A percentile compares a stretch with the other conserved stretches of the same genome.
Evolutionary conservation across 2,329 filamentous ascomycete species (phyloP).

Genomic region (Colletotrichum truncatum): DNA sequence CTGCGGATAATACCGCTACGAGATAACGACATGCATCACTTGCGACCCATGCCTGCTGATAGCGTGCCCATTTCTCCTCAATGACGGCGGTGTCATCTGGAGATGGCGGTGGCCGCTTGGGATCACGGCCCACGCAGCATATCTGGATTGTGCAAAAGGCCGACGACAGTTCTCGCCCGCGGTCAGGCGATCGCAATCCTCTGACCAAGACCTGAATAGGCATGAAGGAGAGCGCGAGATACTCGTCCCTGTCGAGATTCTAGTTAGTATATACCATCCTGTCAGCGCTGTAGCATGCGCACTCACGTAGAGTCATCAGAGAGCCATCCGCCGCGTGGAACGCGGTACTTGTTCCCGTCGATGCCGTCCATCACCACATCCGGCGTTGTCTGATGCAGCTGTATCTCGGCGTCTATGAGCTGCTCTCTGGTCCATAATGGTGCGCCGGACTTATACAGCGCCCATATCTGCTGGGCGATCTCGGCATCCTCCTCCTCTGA

Average conservation of each 20-base stretch:
- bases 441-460: neutral
- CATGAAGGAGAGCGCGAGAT: neutral
- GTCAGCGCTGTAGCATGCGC: too few species aligned
- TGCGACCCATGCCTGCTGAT: neutral
- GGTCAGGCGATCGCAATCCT: neutral
- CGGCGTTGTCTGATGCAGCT: neutral
- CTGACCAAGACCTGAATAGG: neutral
- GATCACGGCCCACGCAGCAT: neutral
- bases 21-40: neutral
- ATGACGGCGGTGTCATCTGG: too few species aligned
- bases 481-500: neutral
- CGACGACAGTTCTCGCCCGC: neutral
- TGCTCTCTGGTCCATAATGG: neutral
- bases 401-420: neutral
- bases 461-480: neutral
- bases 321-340: neutral
- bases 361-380: neutral
- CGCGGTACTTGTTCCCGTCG: neutral
- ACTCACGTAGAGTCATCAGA: too few species aligned
- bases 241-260: neutral
- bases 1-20: neutral
- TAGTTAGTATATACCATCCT: too few species aligned
- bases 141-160: neutral
- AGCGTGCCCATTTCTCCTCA: too few species aligned
- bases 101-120: too few species aligned